Base-by-base conservation (phyloP, 805 yeast species). In the Teunomyces atbi region DNA sequence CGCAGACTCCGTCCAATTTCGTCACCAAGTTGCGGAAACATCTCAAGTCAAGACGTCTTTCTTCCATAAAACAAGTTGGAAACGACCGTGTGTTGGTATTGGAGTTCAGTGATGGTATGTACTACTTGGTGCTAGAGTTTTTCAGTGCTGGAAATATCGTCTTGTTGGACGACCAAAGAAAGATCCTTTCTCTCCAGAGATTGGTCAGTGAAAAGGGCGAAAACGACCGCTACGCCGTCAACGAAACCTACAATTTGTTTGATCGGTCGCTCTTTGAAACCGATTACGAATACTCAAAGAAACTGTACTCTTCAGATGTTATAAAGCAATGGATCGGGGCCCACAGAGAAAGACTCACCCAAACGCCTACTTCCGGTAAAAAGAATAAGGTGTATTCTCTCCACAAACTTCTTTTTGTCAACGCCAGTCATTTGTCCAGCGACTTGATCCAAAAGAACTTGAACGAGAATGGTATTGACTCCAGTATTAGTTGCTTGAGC, bases 81-180 rank as follows among this genome's bases (percentile, higher is more conserved):
- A 79, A 82, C 57, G 97, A 90, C 60, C 77, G 98, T 63, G 81
- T 89, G n/a, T 71, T 89, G 37, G 96, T 90, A 0, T 64, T 92
- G 38, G 82, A 88, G 49, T 92, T 92, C 66, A 82, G 91, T 38
- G 96, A 89, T 57, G 96, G 96, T 2, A 57, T 79, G 44, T 82
- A 69, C 58, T 84, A 86, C 55, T 68, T 92, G 52, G 96, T 89
- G 0, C 65, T 92, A 44, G 99, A 92, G 64, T 92, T 92, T 58
- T 92, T 91, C 69, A 87, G 97, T 60, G 97, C 97, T 2, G 99
- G 99, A 21, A 92, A 92, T 60, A 79, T 92, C 45, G 70, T 92
- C 15, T 71, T 92, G 16, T 71, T 92, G 50, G 95, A 92, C 62
- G 76, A 80, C 23, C 77, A 83, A 16, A 64, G 73, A 49, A 82